phyloP scores from a whole-genome alignment of 2,329 filamentous ascomycete genomes.

The Scopulariopsis brevicaulis region DNA sequence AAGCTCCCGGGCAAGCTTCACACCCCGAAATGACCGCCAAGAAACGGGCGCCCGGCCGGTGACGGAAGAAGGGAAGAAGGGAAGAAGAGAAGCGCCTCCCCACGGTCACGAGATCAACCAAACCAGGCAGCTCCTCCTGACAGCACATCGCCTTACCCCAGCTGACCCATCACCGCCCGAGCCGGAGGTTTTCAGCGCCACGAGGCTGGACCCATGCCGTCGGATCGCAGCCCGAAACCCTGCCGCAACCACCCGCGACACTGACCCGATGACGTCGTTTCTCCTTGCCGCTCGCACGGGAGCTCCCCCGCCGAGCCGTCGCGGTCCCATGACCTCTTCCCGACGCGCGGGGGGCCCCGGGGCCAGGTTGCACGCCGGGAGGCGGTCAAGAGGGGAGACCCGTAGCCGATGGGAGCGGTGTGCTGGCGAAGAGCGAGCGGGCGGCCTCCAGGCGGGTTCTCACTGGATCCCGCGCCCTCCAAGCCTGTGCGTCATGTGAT shows the following conservation, averaged over 20 bases:
- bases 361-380: not conserved
- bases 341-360: not conserved
- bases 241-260: not conserved
- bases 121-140: not conserved
- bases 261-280: not conserved
- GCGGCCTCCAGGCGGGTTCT: not conserved
- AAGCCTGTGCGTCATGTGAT: constrained; percentile 5
- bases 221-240: not conserved
- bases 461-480: not conserved
- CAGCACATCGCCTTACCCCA: not conserved
- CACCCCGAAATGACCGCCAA: no score
- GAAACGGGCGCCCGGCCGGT: not conserved
- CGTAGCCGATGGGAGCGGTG: not conserved
- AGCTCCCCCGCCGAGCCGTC: not conserved
- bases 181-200: not conserved
- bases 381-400: not conserved
- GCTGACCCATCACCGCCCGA: not conserved
- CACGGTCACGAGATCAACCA: not conserved
- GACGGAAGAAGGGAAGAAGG: no score
- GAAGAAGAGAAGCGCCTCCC: not conserved
- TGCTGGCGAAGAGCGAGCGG: not conserved
- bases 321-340: not conserved
- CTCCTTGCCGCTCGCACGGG: not conserved
- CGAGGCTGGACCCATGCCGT: not conserved
- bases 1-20: no score